phyloP scores from a whole-genome alignment of 352 stramenopile species.

The Thalassiosira delicatula region DNA sequence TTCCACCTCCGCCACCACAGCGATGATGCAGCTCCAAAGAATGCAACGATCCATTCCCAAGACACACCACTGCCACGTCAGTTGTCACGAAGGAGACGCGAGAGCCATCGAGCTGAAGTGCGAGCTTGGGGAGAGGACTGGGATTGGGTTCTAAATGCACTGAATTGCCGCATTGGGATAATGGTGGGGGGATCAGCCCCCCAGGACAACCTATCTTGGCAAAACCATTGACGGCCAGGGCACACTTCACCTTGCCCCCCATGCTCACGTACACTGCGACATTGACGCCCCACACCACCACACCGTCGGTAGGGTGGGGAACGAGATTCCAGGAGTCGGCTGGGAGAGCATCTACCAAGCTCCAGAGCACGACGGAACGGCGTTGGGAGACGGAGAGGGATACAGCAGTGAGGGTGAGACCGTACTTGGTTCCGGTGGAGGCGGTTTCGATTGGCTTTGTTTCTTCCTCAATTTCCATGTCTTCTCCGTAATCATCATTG shows the following conservation, averaged over 20 bases:
- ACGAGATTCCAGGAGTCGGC: constrained; percentile 71
- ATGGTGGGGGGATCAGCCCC: constrained; percentile 44
- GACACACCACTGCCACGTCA: constrained; percentile 67
- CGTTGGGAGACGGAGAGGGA: constrained; percentile 72
- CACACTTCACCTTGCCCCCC: constrained; percentile 64
- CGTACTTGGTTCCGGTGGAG: constrained; percentile 60
- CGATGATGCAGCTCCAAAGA: constrained; percentile 65
- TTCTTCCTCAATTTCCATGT: constrained; percentile 19
- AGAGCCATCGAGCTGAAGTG: constrained; percentile 76
- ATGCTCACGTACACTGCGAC: constrained; percentile 68
- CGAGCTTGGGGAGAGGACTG: constrained; percentile 73
- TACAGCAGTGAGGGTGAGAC: constrained; percentile 71
- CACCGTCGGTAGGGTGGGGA: constrained; percentile 50
- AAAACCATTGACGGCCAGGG: constrained; percentile 79
- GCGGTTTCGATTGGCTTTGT: constrained; percentile 19
- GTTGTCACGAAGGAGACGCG: constrained; percentile 63
- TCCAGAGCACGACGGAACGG: constrained; percentile 78
- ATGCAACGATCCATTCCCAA: constrained; percentile 74
- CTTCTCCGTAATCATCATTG: constrained; percentile 35
- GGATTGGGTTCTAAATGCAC: constrained; percentile 69
- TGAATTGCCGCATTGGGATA: background rate
- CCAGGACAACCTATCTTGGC: constrained; percentile 53
- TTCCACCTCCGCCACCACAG: background rate
- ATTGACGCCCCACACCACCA: constrained; percentile 77
- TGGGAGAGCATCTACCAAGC: constrained; percentile 64